Conservation (phyloP, 345 rosid genomes). For the Lepidium didymum region DNA sequence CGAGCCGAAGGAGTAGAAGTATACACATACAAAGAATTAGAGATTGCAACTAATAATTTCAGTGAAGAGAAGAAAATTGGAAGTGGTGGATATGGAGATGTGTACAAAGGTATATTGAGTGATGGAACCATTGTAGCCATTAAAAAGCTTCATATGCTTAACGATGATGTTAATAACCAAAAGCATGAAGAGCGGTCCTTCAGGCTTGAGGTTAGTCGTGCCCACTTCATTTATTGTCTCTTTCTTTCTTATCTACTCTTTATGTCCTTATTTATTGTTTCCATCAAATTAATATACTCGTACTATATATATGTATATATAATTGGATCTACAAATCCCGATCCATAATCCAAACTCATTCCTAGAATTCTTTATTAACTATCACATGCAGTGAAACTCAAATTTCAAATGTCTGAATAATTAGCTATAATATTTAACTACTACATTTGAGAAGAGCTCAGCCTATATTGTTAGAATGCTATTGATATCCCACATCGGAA, state of each 20-base stretch:
- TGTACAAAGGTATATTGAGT: constrained; percentile 57
- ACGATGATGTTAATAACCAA: constrained; percentile 32
- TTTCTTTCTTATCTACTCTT: constrained; percentile 2
- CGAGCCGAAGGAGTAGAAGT: constrained; percentile 55
- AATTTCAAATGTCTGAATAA: too few relatives aligned
- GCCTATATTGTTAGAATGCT: too few relatives aligned
- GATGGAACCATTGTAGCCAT: constrained; percentile 82
- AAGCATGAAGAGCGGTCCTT: constrained; percentile 80
- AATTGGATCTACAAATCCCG: too few relatives aligned
- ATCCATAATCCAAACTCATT: too few relatives aligned
- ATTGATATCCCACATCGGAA: too few relatives aligned
- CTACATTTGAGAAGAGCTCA: too few relatives aligned
- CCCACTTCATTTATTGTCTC: constrained; percentile 36
- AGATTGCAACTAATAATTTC: constrained; percentile 55
- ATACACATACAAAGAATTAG: constrained; percentile 77
- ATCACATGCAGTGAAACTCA: too few relatives aligned
- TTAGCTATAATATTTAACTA: too few relatives aligned
- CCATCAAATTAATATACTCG: not conserved
- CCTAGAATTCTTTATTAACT: too few relatives aligned
- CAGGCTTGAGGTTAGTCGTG: constrained; percentile 61
- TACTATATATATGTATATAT: not conserved
- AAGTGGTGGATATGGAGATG: constrained; percentile 53
- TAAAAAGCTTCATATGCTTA: constrained; percentile 45
- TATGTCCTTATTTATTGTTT: constrained; percentile 8
- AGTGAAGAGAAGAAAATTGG: constrained; percentile 59